These are phyloP conservation scores for Magnusiomyces clavatus DNA, from an alignment of 1,139 yeast genomes.

Conservation along the genomic window DNA sequence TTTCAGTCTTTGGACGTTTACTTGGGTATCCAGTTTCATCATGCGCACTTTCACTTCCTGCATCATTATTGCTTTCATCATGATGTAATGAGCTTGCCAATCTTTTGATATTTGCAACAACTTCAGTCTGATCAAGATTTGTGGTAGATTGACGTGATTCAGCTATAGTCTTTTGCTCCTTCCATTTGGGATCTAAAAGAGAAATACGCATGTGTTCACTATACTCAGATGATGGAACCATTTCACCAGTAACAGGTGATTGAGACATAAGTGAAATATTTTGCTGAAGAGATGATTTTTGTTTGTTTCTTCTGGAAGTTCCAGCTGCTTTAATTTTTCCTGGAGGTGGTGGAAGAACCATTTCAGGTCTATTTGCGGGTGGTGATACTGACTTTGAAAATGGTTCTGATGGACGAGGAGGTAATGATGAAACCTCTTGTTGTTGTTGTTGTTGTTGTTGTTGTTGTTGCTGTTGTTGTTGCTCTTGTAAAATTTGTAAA, in stretches of 20 bases:
- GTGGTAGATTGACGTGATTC: constrained; percentile 55
- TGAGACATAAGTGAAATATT: constrained; percentile 34
- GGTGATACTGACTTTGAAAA: neutral
- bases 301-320: constrained; percentile 46
- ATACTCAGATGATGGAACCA: constrained; percentile 63
- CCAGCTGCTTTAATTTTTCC: constrained; percentile 67
- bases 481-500: constrained; percentile 14
- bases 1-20: constrained; percentile 18
- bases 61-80: constrained; percentile 6
- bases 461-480: neutral
- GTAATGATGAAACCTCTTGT: constrained; percentile 10
- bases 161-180: constrained; percentile 55
- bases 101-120: constrained; percentile 64
- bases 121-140: constrained; percentile 62
- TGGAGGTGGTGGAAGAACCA: neutral
- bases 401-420: constrained; percentile 10
- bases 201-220: constrained; percentile 67
- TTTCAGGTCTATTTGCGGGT: neutral
- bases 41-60: constrained; percentile 14
- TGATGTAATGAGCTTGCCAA: constrained; percentile 36
- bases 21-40: constrained; percentile 12
- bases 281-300: constrained; percentile 5
- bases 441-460: neutral
- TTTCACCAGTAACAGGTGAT: constrained; percentile 68
- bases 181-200: constrained; percentile 71